These are phyloP conservation scores for Wallacemonas sp. DNA, from an alignment of 208 protist species.

Conservation along the genomic window DNA sequence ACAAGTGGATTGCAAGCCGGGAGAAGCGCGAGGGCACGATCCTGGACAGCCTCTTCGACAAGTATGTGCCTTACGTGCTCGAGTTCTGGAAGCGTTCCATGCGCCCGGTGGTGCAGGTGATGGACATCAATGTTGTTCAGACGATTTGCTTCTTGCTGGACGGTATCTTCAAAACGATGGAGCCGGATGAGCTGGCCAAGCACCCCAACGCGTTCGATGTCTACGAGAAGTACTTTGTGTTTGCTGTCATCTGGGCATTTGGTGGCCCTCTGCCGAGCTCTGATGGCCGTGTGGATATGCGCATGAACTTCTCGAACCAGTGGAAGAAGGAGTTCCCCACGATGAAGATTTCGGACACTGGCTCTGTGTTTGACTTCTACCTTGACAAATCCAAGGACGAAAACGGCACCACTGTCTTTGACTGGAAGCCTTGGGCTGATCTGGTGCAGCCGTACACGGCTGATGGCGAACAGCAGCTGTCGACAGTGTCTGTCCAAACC, in stretches of 20 bases:
- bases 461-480: constrained; percentile 86
- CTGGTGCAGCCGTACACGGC: constrained; percentile 93
- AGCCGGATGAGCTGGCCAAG: constrained; percentile 84
- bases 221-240: constrained; percentile 98
- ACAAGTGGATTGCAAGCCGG: constrained; percentile 92
- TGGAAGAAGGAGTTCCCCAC: constrained; percentile 95
- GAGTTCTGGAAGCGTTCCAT: constrained; percentile 93
- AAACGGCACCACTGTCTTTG: constrained; percentile 62
- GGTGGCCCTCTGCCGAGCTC: constrained; percentile 95
- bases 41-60: constrained; percentile 97
- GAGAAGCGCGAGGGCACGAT: constrained; percentile 91
- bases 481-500: constrained; percentile 93
- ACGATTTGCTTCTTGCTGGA: constrained; percentile 97
- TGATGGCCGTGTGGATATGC: constrained; percentile 92
- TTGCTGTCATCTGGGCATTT: constrained; percentile 97
- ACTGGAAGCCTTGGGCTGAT: constrained; percentile 93
- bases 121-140: constrained; percentile 97
- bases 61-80: constrained; percentile 95
- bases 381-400: constrained; percentile 92
- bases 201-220: constrained; percentile 89
- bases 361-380: constrained; percentile 96
- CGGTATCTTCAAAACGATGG: constrained; percentile 89
- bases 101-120: constrained; percentile 83
- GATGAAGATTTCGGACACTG: constrained; percentile 91
- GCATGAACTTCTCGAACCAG: constrained; percentile 95